phyloP scores from a whole-genome alignment of 306 rosid genomes.

The Ormosia emarginata region DNA sequence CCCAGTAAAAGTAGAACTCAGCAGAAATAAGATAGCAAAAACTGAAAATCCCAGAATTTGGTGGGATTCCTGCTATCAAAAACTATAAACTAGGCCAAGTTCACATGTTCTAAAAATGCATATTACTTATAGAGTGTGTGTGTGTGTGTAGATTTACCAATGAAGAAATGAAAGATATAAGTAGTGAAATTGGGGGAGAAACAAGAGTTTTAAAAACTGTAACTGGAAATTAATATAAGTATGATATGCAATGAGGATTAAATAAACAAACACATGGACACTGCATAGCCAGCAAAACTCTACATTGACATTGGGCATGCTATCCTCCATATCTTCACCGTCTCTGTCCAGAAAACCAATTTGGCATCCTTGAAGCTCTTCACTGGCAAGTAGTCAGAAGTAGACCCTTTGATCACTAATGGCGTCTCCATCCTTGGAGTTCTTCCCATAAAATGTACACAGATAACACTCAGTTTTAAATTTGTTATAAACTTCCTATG shows the following conservation, averaged over 20 bases:
- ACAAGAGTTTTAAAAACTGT: conserved; percentile 23
- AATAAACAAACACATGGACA: too few species aligned
- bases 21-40: not conserved
- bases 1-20: conserved; percentile 24
- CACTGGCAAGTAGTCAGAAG: too few species aligned
- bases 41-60: conserved; percentile 14
- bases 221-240: too few species aligned
- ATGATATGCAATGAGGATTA: too few species aligned
- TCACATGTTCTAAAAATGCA: conserved; percentile 38
- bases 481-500: not conserved
- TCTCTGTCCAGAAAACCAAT: too few species aligned
- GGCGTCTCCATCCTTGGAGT: too few species aligned
- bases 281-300: too few species aligned
- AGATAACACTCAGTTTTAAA: not conserved
- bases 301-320: too few species aligned
- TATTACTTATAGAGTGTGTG: conserved; percentile 5
- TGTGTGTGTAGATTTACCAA: not conserved
- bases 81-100: conserved; percentile 19
- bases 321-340: too few species aligned
- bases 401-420: too few species aligned
- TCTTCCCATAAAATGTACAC: not conserved
- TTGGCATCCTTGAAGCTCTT: too few species aligned
- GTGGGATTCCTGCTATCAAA: conserved; percentile 7
- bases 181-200: conserved; percentile 13
- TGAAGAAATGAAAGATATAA: conserved; percentile 9